Percentiles rank a stretch among this genome's conserved stretches.
These are phyloP conservation scores for Coemansia sp. DNA, from an alignment of 192 early-diverging fungal species.

Conservation along the genomic window DNA sequence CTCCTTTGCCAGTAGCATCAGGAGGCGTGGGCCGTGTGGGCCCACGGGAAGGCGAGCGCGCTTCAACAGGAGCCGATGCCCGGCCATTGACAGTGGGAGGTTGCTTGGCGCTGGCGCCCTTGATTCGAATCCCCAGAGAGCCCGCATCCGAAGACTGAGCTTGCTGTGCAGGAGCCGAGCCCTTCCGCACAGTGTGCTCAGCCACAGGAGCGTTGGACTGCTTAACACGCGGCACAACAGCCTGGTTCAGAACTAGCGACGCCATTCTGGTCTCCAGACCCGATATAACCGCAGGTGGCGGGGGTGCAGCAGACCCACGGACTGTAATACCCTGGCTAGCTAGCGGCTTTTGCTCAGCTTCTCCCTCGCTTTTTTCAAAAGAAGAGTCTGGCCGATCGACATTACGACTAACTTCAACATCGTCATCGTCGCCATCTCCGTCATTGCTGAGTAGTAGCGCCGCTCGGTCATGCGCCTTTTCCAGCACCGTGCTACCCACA, in stretches of 20 bases:
- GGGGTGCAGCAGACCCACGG: constrained; percentile 27
- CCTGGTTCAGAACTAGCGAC: constrained; percentile 11
- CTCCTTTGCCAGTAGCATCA: neutral
- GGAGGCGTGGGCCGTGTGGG: neutral
- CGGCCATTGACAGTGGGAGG: neutral
- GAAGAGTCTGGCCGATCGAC: constrained; percentile 2
- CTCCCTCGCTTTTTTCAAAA: neutral
- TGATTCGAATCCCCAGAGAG: constrained; percentile 29
- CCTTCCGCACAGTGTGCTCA: constrained; percentile 6
- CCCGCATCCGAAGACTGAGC: neutral
- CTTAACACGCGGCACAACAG: constrained; percentile 2
- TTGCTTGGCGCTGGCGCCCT: constrained; percentile 13
- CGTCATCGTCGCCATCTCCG: constrained; percentile 28
- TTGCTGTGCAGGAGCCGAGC: neutral
- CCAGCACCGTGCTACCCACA: neutral
- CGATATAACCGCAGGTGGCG: neutral
- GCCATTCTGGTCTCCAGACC: constrained; percentile 3
- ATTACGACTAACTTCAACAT: neutral
- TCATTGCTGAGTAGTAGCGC: constrained; percentile 16
- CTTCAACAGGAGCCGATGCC: constrained; percentile 9
- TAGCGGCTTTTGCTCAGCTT: neutral
- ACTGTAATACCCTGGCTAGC: constrained; percentile 15
- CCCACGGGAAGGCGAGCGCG: neutral
- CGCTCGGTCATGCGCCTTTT: constrained; percentile 14
- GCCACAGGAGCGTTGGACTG: constrained; percentile 12